Percentiles rank a stretch among this genome's conserved stretches.
These are phyloP conservation scores for Hypoxylon trugodes DNA, from an alignment of 495 filamentous ascomycete species.

Conservation along the genomic window DNA sequence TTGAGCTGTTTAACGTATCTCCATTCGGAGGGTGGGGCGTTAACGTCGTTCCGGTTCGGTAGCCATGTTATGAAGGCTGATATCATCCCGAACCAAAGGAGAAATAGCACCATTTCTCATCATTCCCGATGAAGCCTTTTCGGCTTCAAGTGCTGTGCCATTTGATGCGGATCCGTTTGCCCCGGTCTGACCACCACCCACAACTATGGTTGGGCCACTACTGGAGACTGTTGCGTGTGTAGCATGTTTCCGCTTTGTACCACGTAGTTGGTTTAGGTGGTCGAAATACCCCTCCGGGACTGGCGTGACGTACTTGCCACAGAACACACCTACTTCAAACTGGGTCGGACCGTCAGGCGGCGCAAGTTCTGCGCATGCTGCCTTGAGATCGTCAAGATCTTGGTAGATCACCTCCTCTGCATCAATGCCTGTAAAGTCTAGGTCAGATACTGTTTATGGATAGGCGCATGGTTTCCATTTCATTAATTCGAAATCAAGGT, in stretches of 20 bases:
- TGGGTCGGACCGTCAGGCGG: conserved; percentile 60
- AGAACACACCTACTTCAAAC: conserved; percentile 98
- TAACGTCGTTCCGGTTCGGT: conserved; percentile 31
- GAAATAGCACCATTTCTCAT: conserved; percentile 19
- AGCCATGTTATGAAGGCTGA: conserved; percentile 35
- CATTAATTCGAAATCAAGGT: not conserved
- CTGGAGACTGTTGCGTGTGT: conserved; percentile 24
- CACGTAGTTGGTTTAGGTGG: conserved; percentile 68
- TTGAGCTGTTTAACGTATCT: conserved; percentile 3
- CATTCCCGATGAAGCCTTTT: not conserved
- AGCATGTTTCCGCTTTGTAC: conserved; percentile 29
- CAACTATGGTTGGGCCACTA: conserved; percentile 26
- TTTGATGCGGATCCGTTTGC: conserved; percentile 16
- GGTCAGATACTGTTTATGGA: conserved; percentile 33
- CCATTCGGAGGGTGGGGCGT: not conserved
- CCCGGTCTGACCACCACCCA: conserved; percentile 7
- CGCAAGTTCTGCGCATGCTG: conserved; percentile 77
- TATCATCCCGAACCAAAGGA: conserved; percentile 29
- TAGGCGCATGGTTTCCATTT: not conserved
- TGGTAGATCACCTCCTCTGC: conserved; percentile 95
- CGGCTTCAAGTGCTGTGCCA: conserved; percentile 3
- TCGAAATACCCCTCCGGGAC: conserved; percentile 87
- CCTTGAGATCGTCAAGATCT: conserved; percentile 81
- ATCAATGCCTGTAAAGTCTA: conserved; percentile 69
- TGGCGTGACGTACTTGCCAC: conserved; percentile 86